Evolutionary conservation across 345 rosid species (phyloP).

Genomic region (Camelina neglecta): DNA sequence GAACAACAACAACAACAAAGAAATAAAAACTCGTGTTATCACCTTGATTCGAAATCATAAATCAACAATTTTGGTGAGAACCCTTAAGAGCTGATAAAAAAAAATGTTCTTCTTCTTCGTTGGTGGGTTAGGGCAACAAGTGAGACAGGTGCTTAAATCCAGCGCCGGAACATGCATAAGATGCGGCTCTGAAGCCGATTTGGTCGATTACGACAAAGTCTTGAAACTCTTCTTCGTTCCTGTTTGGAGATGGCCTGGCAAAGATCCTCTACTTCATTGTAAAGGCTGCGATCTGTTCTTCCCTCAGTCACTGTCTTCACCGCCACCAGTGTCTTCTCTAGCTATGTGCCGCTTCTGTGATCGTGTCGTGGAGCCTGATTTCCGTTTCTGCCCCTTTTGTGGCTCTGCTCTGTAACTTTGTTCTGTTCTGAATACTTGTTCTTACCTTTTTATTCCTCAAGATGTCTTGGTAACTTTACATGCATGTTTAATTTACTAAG

Average conservation of each 20-base stretch:
- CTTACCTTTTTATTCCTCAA: neutral
- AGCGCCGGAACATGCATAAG: slow-evolving; percentile 70
- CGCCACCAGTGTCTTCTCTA: slow-evolving; percentile 19
- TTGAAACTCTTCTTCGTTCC: slow-evolving; percentile 85
- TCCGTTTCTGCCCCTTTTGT: slow-evolving; percentile 84
- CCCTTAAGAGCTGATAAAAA: neutral
- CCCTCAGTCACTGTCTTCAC: slow-evolving; percentile 54
- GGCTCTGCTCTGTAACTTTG: slow-evolving; percentile 56
- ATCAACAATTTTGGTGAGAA: slow-evolving; percentile 4
- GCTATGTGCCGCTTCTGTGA: slow-evolving; percentile 71
- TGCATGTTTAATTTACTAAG: neutral
- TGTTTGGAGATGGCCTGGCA: slow-evolving; percentile 86
- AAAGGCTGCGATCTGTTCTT: slow-evolving; percentile 65
- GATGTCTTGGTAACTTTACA: neutral
- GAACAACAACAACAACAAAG: neutral
- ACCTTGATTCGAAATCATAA: neutral
- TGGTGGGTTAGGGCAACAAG: slow-evolving; percentile 87
- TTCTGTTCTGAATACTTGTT: neutral
- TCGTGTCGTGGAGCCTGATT: slow-evolving; percentile 60
- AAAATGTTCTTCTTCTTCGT: slow-evolving; percentile 89
- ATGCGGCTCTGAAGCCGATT: slow-evolving; percentile 80
- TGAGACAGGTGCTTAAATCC: slow-evolving; percentile 64
- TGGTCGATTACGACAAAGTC: slow-evolving; percentile 84
- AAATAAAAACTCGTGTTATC: too few relatives aligned
- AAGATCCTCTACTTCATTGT: slow-evolving; percentile 66